Evolutionary conservation across 441 rosid species (phyloP).

Genomic region (Gossypium schwendimanii): DNA sequence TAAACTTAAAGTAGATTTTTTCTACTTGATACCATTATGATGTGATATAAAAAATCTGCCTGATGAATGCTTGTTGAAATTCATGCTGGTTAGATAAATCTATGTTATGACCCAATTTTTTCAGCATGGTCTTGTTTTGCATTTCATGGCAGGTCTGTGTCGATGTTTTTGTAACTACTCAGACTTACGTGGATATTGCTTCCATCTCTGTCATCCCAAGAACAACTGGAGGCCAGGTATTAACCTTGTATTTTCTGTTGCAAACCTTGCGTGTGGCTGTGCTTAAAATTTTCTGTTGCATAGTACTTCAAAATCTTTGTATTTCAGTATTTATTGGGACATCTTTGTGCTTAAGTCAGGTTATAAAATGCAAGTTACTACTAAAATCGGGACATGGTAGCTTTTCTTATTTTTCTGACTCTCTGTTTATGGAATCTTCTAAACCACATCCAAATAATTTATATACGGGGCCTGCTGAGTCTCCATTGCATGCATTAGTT

Average conservation of each 20-base stretch:
- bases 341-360: neutral
- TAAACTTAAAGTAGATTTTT: slow-evolving; percentile 13
- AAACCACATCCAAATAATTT: neutral
- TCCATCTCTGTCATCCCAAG: slow-evolving; percentile 85
- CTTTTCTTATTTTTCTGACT: neutral
- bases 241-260: slow-evolving; percentile 6
- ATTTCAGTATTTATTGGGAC: neutral
- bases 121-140: slow-evolving; percentile 8
- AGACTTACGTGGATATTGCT: slow-evolving; percentile 77
- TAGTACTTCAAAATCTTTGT: neutral
- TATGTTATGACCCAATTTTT: slow-evolving; percentile 13
- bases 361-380: neutral
- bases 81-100: neutral
- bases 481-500: neutral
- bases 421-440: neutral
- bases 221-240: slow-evolving; percentile 94
- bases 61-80: slow-evolving; percentile 10
- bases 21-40: neutral
- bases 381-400: neutral
- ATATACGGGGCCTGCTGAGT: neutral
- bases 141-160: slow-evolving; percentile 65
- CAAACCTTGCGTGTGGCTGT: neutral
- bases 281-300: neutral
- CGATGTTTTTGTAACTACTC: slow-evolving; percentile 77
- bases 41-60: neutral